A percentile compares a stretch with the other conserved stretches of the same genome.
These are phyloP conservation scores for Adansonia grandidieri DNA, from an alignment of 441 rosid genomes.

Conservation along the genomic window DNA sequence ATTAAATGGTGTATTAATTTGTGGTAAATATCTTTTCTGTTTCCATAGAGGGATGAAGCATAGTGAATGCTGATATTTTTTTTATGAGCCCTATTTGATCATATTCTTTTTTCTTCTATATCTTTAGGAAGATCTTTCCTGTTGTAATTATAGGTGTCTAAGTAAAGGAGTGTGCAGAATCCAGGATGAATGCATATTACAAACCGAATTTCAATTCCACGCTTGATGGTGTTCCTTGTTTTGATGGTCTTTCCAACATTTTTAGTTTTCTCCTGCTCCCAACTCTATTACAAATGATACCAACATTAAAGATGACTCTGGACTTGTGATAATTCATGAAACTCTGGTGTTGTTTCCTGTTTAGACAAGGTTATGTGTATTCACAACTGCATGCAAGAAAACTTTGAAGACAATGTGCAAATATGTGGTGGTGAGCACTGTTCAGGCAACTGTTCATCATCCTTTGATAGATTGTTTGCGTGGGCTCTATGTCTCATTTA, in stretches of 20 bases:
- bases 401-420: neutral
- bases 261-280: too few relatives aligned
- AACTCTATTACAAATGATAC: neutral
- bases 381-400: constrained; percentile 7
- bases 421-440: neutral
- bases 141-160: neutral
- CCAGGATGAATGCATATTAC: too few relatives aligned
- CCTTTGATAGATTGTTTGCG: neutral
- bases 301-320: neutral
- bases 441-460: neutral
- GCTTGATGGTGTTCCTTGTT: too few relatives aligned
- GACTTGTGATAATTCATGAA: neutral
- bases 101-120: too few relatives aligned
- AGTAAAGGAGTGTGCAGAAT: too few relatives aligned
- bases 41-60: neutral
- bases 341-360: neutral
- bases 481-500: neutral
- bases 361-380: neutral
- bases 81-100: too few relatives aligned
- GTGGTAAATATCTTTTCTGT: constrained; percentile 10
- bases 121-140: too few relatives aligned
- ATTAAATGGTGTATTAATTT: neutral
- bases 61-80: neutral
- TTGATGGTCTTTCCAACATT: too few relatives aligned
- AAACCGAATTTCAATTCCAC: too few relatives aligned